Base-by-base conservation (phyloP, 805 yeast genomes). In the Kuraishia borneana region DNA sequence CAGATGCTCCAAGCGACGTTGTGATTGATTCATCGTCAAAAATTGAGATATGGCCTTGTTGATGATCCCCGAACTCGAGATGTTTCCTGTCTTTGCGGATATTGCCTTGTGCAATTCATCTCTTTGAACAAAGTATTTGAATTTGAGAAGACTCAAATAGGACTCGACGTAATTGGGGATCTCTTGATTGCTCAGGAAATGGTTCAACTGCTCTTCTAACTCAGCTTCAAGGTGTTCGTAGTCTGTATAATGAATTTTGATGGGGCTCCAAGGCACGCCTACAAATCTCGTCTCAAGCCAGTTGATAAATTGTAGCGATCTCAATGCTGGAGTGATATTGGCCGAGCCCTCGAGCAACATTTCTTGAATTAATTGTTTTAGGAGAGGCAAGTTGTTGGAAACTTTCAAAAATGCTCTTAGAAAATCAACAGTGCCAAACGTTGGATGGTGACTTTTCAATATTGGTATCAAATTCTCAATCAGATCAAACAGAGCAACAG, bases 301-400 rank as follows among this genome's bases (percentile, higher is more conserved):
- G 18, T 30, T 30, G 18, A 21, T 19, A 14, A 30, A 21, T 25
- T 30, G 32, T n/a, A 30, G 18, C 4, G 21, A 13, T n/a, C 32
- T 7, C 12, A 30, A n/a, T 3, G 32, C 13, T 9, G 19, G 18
- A n/a, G 17, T n/a, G 17, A 13, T 19, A 5, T 21, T 25, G 21
- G 18, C 21, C 12, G 21, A 28, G n/a, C n/a, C 32, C 12, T n/a
- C 6, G 17, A 19, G 4, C 21, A 21, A 17, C 17, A 13, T 13
- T 17, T 30, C 32, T 8, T 30, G 32, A 9, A 30, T 19, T 9
- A 30, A n/a, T 25, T 30, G 32, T 21, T 30, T 30, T 14, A 21
- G 19, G 9, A 30, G 32, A 4, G 25, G 32, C 21, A 30, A 12
- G 25, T 21, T 30, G 17, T 21, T 30, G 21, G 32, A 30, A 6